phyloP scores from a whole-genome alignment of 106 monocot species.

The Acorus gramineus region DNA sequence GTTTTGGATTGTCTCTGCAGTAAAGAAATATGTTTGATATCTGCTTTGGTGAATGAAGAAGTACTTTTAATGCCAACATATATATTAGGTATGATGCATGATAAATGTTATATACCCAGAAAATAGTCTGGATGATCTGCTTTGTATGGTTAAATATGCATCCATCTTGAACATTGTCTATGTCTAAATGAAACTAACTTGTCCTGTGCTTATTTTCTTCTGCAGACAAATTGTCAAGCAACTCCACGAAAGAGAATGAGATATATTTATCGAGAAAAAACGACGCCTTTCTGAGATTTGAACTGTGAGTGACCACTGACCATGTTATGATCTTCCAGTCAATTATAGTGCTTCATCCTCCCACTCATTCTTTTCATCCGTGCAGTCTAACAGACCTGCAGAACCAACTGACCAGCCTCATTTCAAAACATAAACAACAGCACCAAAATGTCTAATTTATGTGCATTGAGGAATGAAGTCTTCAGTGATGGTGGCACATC shows the following conservation, averaged over 20 bases:
- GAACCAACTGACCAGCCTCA: conserved; percentile 38
- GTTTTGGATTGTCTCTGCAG: no score
- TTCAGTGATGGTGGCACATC: no score
- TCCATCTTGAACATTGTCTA: not conserved
- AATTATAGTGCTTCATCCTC: not conserved
- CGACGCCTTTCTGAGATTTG: conserved; percentile 69
- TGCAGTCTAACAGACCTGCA: conserved; percentile 79
- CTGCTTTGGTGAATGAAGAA: no score
- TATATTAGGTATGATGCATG: no score
- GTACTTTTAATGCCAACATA: no score
- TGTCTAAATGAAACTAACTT: not conserved
- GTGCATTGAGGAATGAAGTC: conserved; percentile 1
- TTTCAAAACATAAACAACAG: conserved; percentile 34
- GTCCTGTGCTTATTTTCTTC: conserved; percentile 1
- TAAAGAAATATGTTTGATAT: no score
- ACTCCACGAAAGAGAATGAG: conserved; percentile 19
- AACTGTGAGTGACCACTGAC: conserved; percentile 44
- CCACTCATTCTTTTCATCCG: conserved; percentile 18
- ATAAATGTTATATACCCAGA: no score
- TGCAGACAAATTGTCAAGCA: conserved; percentile 18
- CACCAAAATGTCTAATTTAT: conserved; percentile 6
- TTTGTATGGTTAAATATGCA: no score
- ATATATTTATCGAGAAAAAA: conserved; percentile 32
- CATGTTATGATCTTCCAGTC: not conserved
- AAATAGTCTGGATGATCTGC: no score